Percentiles rank a stretch among this genome's conserved stretches.
Conservation (phyloP, 805 yeast genomes). For the Yamadazyma paraphyllophila region DNA sequence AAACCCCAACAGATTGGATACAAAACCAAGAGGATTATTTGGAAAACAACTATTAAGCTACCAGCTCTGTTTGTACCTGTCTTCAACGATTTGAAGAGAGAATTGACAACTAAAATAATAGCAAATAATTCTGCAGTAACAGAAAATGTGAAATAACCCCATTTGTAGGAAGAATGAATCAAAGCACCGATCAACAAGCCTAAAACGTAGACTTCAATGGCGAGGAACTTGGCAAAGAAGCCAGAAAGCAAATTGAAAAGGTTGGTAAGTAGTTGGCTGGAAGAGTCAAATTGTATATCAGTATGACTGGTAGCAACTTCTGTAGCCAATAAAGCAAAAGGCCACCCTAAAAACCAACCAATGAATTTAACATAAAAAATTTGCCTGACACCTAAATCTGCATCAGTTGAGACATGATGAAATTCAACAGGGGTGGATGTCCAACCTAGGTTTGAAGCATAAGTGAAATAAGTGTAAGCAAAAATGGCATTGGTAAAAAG, state of each 20-base stretch:
- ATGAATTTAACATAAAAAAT: conserved; percentile 55
- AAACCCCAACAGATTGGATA: conserved; percentile 52
- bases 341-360: conserved; percentile 59
- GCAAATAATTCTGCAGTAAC: conserved; percentile 42
- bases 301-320: conserved; percentile 29
- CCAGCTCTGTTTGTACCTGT: conserved; percentile 12
- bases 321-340: conserved; percentile 36
- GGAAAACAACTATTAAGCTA: conserved; percentile 24
- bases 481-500: conserved; percentile 40
- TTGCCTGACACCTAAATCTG: conserved; percentile 41
- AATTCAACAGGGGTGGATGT: conserved; percentile 47
- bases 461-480: conserved; percentile 51
- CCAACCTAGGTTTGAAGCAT: conserved; percentile 61
- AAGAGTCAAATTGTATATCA: conserved; percentile 29
- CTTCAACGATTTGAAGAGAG: conserved; percentile 8
- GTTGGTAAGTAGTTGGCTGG: conserved; percentile 24
- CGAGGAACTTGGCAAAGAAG: conserved; percentile 40
- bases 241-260: conserved; percentile 33
- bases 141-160: conserved; percentile 68
- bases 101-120: conserved; percentile 26
- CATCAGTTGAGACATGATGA: conserved; percentile 40
- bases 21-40: conserved; percentile 45
- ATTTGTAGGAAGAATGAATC: conserved; percentile 55
- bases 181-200: conserved; percentile 56
- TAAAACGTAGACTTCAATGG: conserved; percentile 50